A percentile compares a stretch with the other conserved stretches of the same genome.
phyloP scores from a whole-genome alignment of 371 early-diverging fungal species.

The Chytridium lagenaria region DNA sequence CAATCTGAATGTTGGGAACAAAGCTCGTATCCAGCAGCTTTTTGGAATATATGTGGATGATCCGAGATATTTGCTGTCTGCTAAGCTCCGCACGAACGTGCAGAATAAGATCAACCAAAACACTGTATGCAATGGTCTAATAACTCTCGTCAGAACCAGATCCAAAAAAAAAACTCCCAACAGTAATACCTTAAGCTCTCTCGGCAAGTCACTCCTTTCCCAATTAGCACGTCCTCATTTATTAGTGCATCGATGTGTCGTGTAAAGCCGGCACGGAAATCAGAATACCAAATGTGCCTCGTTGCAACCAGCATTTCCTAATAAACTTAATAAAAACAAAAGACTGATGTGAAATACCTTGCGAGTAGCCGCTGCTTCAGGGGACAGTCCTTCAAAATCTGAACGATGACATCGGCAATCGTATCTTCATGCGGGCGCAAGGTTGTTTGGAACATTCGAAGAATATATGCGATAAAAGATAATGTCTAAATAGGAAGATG shows the following conservation, averaged over 20 bases:
- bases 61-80: slow-evolving; percentile 74
- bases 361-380: slow-evolving; percentile 90
- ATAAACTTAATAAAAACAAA: not conserved
- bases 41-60: slow-evolving; percentile 87
- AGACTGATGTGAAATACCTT: slow-evolving; percentile 62
- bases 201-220: slow-evolving; percentile 89
- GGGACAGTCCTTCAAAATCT: slow-evolving; percentile 91
- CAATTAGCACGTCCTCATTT: slow-evolving; percentile 90
- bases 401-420: slow-evolving; percentile 88
- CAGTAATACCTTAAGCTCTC: slow-evolving; percentile 87
- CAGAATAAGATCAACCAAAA: slow-evolving; percentile 95
- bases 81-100: slow-evolving; percentile 88
- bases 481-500: slow-evolving; percentile 71
- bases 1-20: slow-evolving; percentile 90
- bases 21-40: slow-evolving; percentile 89
- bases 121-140: slow-evolving; percentile 88
- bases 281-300: slow-evolving; percentile 92
- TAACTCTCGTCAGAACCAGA: not conserved
- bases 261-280: slow-evolving; percentile 86
- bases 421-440: slow-evolving; percentile 77
- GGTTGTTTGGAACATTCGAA: slow-evolving; percentile 72
- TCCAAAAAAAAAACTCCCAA: too few relatives aligned
- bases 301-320: slow-evolving; percentile 93
- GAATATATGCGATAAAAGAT: slow-evolving; percentile 94
- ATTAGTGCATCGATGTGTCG: slow-evolving; percentile 86